Percentiles rank a stretch among this genome's conserved stretches.
These are phyloP conservation scores for Coffea eugenioides DNA, from an alignment of 257 asterid genomes.

Conservation along the genomic window DNA sequence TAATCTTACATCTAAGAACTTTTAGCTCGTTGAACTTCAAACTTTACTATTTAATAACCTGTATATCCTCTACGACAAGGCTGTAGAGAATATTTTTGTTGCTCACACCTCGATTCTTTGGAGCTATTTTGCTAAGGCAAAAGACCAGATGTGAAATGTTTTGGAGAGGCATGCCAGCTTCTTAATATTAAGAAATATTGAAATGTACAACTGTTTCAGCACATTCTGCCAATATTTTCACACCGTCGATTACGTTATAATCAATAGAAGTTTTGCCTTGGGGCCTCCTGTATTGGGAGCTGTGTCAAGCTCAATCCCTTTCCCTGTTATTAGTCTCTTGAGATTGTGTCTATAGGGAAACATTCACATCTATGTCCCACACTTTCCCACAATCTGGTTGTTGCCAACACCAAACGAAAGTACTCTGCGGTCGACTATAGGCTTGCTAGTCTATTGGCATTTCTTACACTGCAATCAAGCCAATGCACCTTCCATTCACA, in stretches of 20 bases:
- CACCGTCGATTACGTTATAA: not conserved
- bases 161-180: not conserved
- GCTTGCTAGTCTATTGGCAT: not conserved
- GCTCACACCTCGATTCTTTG: not conserved
- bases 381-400: not conserved
- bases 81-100: not conserved
- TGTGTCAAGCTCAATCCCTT: not conserved
- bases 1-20: not conserved
- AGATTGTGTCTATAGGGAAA: not conserved
- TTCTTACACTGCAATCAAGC: not conserved
- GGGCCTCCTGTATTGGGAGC: not conserved
- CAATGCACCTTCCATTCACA: not conserved
- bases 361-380: not conserved
- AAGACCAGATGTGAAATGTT: not conserved
- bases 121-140: not conserved
- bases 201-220: no score
- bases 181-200: not conserved
- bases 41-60: not conserved
- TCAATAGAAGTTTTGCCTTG: not conserved
- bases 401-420: not conserved
- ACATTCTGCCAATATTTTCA: not conserved
- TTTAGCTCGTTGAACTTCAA: not conserved
- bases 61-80: not conserved
- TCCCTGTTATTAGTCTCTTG: not conserved
- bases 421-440: not conserved